These are phyloP conservation scores for Brasilioporus rufonigricans DNA, from an alignment of 768 basidiomycete genomes.

Conservation along the genomic window DNA sequence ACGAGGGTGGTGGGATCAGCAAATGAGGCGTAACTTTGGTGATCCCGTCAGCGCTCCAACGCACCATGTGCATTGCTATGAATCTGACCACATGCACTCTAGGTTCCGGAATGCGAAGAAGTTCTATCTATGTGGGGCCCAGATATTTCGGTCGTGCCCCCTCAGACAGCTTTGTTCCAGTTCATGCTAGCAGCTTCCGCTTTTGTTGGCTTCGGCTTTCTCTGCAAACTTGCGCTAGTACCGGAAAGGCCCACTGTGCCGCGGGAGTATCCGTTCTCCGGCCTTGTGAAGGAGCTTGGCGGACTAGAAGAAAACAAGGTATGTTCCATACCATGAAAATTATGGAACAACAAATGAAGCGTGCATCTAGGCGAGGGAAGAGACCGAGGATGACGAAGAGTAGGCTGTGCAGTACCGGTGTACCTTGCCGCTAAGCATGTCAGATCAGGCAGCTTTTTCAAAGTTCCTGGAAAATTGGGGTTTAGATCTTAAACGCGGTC, in stretches of 20 bases:
- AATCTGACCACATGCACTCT: slow-evolving; percentile 15
- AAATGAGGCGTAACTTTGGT: slow-evolving; percentile 78
- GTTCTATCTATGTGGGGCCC: slow-evolving; percentile 87
- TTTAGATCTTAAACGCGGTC: not conserved
- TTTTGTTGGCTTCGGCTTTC: slow-evolving; percentile 63
- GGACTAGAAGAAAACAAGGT: slow-evolving; percentile 80
- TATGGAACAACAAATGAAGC: slow-evolving; percentile 4
- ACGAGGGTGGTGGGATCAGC: slow-evolving; percentile 71
- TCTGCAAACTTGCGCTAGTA: slow-evolving; percentile 52
- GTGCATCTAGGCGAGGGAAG: slow-evolving; percentile 36
- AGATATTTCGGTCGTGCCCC: slow-evolving; percentile 62
- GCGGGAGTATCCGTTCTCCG: slow-evolving; percentile 75
- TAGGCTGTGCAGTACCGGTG: slow-evolving; percentile 20
- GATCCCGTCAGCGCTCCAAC: slow-evolving; percentile 57
- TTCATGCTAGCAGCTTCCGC: slow-evolving; percentile 59
- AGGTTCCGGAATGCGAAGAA: slow-evolving; percentile 84
- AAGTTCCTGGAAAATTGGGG: slow-evolving; percentile 3
- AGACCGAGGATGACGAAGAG: slow-evolving; percentile 32
- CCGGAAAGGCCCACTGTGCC: slow-evolving; percentile 66
- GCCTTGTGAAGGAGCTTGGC: slow-evolving; percentile 74
- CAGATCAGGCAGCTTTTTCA: not conserved
- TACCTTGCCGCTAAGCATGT: slow-evolving; percentile 4
- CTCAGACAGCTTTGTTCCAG: slow-evolving; percentile 59
- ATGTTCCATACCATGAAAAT: slow-evolving; percentile 13
- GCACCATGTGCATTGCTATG: slow-evolving; percentile 1